phyloP scores from a whole-genome alignment of 1,139 yeast genomes.

The Hyphopichia burtonii region DNA sequence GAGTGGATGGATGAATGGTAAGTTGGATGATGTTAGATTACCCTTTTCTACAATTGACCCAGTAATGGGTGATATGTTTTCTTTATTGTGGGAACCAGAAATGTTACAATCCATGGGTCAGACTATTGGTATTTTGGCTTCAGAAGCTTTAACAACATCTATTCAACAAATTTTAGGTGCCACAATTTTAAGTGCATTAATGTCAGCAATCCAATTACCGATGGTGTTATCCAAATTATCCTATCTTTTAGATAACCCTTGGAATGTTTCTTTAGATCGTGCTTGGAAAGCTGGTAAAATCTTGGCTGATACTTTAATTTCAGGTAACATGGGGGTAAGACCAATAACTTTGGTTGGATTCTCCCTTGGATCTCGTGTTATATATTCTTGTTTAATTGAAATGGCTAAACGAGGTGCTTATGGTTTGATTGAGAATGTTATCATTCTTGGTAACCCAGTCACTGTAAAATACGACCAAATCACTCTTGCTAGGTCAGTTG shows the following conservation, averaged over 20 bases:
- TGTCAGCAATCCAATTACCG: conserved; percentile 95
- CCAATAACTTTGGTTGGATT: conserved; percentile 94
- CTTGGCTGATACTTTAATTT: conserved; percentile 84
- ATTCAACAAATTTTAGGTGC: conserved; percentile 94
- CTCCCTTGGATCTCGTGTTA: conserved; percentile 89
- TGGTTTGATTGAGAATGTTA: conserved; percentile 89
- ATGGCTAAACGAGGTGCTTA: conserved; percentile 82
- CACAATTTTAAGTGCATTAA: conserved; percentile 84
- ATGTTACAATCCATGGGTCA: conserved; percentile 96
- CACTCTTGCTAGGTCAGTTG: conserved; percentile 78
- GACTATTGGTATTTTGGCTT: conserved; percentile 88
- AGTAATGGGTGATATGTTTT: conserved; percentile 92
- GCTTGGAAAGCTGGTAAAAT: conserved; percentile 97
- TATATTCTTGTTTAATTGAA: conserved; percentile 86
- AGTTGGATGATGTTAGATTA: conserved; percentile 90
- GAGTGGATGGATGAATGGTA: conserved; percentile 98
- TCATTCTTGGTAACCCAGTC: conserved; percentile 84
- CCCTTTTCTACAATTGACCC: conserved; percentile 98
- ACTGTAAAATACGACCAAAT: conserved; percentile 78
- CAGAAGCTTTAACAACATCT: conserved; percentile 89
- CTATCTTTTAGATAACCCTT: conserved; percentile 90
- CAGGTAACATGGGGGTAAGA: conserved; percentile 86
- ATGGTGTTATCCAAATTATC: conserved; percentile 88
- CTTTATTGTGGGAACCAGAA: conserved; percentile 97
- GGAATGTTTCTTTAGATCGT: conserved; percentile 95